Percentiles rank a stretch among this genome's conserved stretches.
phyloP scores from a whole-genome alignment of 225 moss, liverwort and hornwort genomes.

The Bryum argenteum region DNA sequence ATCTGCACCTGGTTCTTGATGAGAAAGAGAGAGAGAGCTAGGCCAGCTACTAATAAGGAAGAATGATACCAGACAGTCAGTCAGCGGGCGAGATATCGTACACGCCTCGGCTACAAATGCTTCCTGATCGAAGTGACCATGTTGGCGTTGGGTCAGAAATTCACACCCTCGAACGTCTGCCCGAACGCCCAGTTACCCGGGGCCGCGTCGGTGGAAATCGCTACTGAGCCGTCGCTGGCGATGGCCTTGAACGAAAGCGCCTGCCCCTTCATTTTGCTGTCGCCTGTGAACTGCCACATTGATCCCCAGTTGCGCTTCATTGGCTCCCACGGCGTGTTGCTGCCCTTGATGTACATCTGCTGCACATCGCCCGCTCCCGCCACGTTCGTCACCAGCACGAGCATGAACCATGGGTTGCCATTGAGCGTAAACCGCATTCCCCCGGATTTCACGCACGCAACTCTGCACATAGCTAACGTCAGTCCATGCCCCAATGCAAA shows the following conservation, averaged over 20 bases:
- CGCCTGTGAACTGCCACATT: slow-evolving; percentile 62
- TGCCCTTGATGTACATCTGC: slow-evolving; percentile 54
- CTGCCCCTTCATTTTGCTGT: slow-evolving; percentile 45
- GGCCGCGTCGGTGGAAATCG: slow-evolving; percentile 44
- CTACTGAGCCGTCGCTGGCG: slow-evolving; percentile 48
- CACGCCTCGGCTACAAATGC: slow-evolving; percentile 60
- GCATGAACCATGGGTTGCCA: slow-evolving; percentile 57
- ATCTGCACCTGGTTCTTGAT: slow-evolving; percentile 37
- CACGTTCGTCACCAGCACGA: slow-evolving; percentile 58
- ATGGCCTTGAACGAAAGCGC: slow-evolving; percentile 57
- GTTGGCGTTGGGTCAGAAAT: slow-evolving; percentile 38
- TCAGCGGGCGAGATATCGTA: slow-evolving; percentile 53
- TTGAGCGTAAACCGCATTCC: slow-evolving; percentile 63
- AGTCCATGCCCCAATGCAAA: background rate
- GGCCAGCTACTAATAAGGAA: slow-evolving; percentile 24
- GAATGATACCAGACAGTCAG: slow-evolving; percentile 46
- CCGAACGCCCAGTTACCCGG: slow-evolving; percentile 58
- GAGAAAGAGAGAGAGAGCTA: slow-evolving; percentile 28
- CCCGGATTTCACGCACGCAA: slow-evolving; percentile 45
- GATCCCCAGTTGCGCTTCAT: slow-evolving; percentile 68
- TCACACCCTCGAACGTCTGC: slow-evolving; percentile 58
- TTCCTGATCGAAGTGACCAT: background rate
- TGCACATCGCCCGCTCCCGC: slow-evolving; percentile 62
- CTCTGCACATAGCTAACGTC: slow-evolving; percentile 30
- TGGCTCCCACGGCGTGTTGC: slow-evolving; percentile 31